phyloP scores from a whole-genome alignment of 495 filamentous ascomycete species.

The Penicillium nucicola region DNA sequence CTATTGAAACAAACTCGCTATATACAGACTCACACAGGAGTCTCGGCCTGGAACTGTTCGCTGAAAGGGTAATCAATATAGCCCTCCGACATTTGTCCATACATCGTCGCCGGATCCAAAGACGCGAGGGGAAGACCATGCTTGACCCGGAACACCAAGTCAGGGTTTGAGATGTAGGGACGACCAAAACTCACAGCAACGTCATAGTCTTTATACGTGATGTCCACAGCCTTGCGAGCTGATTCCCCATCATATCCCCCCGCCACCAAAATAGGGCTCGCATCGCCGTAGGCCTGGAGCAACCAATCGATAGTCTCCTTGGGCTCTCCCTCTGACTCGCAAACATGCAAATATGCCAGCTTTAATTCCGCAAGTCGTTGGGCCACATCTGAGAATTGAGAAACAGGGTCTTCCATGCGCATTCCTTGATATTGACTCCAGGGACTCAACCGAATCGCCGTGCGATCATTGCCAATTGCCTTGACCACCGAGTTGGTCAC shows the following conservation, averaged over 20 bases:
- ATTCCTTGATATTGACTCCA: constrained; percentile 66
- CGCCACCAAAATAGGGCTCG: constrained; percentile 54
- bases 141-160: constrained; percentile 61
- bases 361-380: constrained; percentile 46
- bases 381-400: constrained; percentile 60
- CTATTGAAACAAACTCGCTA: too few species aligned
- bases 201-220: constrained; percentile 50
- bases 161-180: constrained; percentile 68
- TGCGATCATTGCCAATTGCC: constrained; percentile 62
- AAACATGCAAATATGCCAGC: constrained; percentile 65
- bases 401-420: constrained; percentile 59
- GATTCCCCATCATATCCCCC: constrained; percentile 52
- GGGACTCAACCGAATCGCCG: constrained; percentile 62
- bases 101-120: constrained; percentile 61
- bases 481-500: constrained; percentile 57
- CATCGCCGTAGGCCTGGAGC: constrained; percentile 37
- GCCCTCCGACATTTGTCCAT: constrained; percentile 46
- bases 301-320: constrained; percentile 50
- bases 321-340: constrained; percentile 47
- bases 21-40: too few species aligned
- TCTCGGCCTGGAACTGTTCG: constrained; percentile 24
- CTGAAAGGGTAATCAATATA: constrained; percentile 60
- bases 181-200: constrained; percentile 58
- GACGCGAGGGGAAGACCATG: constrained; percentile 51
- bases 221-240: constrained; percentile 50